These are phyloP conservation scores for Colletotrichum sp. DNA, from an alignment of 2,329 filamentous ascomycete genomes.

Conservation along the genomic window DNA sequence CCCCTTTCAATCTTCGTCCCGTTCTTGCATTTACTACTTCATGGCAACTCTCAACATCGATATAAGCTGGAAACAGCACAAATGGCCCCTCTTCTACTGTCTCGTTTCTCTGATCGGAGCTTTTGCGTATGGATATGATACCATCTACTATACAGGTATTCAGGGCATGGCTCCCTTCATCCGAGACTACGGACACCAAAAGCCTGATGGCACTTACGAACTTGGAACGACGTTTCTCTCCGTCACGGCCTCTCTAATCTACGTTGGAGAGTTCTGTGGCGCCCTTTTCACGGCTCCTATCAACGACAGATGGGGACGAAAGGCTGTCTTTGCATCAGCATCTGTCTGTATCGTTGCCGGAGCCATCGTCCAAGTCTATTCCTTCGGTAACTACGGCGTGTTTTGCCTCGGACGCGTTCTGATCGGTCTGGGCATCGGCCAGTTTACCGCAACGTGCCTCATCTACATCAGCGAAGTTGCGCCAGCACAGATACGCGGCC, in stretches of 20 bases:
- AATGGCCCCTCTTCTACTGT: neutral
- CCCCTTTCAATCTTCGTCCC: neutral
- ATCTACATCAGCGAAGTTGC: slow-evolving; percentile 36
- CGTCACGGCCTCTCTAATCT: slow-evolving; percentile 43
- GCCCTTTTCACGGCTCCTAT: slow-evolving; percentile 39
- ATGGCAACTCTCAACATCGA: neutral
- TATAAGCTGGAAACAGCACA: neutral
- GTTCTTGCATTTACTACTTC: neutral
- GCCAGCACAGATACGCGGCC: slow-evolving; percentile 12
- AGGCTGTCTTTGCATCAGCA: slow-evolving; percentile 33
- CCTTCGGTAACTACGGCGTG: neutral
- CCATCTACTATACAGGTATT: neutral
- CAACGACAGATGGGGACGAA: slow-evolving; percentile 39
- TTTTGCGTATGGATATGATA: neutral
- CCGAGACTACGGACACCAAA: neutral
- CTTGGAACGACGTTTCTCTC: neutral
- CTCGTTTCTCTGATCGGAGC: neutral
- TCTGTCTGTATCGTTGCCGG: slow-evolving; percentile 15
- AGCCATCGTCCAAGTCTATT: neutral
- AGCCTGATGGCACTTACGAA: neutral
- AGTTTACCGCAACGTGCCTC: slow-evolving; percentile 42
- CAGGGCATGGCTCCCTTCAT: neutral
- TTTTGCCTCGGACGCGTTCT: slow-evolving; percentile 22
- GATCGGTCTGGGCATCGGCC: slow-evolving; percentile 36
- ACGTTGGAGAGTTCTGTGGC: slow-evolving; percentile 42